Evolutionary conservation across 2,329 filamentous ascomycete species (phyloP), one percentile per base, ranked within the genome.

Genomic region (Ilyonectria mors-panacis): DNA sequence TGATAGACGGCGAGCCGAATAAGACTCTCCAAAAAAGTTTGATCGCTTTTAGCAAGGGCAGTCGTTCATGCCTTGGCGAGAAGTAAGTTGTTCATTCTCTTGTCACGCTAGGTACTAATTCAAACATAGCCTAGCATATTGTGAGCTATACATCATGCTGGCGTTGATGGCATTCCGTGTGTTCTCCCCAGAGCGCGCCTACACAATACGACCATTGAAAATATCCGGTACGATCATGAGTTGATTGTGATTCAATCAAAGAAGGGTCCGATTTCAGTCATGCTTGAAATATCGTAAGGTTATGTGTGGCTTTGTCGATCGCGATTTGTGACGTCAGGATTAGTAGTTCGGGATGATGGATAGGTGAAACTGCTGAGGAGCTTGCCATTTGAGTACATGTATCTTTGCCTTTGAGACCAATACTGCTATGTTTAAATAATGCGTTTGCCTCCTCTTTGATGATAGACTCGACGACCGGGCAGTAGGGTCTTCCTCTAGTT

Each of bases 1-100:
- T 76, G 1, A 68, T 73, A 1, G 47, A 67, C 7, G 74, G 71
- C 9, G 66, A 74, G 62, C 73, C 73, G 0, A 75, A 78, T 37
- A 70, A 76, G 33, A 73, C 71, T 51, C 47, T 79, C 19, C 55
- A 69, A 23, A 74, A 73, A 15, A 59, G 68, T 6, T 13, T 74
- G 19, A 70, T 74, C 6, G 47, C 72, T 0, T 74, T 74, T 26
- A 65, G 70, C 1, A 74, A 69, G 37, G 72, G 72, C 1, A 71
- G 68, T 15, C 72, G 72, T 9, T 66, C 71, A n/a, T 74, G 72
- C 6, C 59, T 73, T 23, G 72, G 72, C 10, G 70, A 74, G 45
- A 70, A 74, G 72, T 72, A 42, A 61, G 72, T 69, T 0, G 4
- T 15, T 4, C 1, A 0, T 3, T 3, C 8, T 1, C 0, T 10